Percentiles rank a stretch among this genome's conserved stretches.
Conservation (phyloP, 345 rosid genomes). For the Eucalyptus regnans region DNA sequence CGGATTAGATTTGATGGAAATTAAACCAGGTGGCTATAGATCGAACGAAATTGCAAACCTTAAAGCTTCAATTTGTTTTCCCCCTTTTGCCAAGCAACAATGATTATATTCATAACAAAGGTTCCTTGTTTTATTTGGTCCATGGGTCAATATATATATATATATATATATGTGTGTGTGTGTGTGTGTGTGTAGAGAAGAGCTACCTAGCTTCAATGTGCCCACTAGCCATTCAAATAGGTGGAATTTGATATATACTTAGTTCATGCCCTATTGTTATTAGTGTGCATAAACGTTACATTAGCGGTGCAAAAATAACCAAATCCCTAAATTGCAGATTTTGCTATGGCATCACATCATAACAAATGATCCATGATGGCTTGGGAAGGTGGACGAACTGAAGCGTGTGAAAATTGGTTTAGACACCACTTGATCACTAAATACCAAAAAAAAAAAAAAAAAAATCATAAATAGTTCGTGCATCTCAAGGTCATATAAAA, state of each 20-base stretch:
- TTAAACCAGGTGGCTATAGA: accelerated
- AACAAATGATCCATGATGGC: background rate
- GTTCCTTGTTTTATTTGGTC: background rate
- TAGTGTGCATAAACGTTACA: background rate
- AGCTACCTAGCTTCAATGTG: background rate
- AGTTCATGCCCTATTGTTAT: background rate
- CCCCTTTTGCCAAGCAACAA: background rate
- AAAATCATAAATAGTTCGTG: background rate
- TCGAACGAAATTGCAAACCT: background rate
- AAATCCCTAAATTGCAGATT: background rate
- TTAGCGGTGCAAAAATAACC: background rate
- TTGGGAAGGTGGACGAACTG: background rate
- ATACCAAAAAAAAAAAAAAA: background rate
- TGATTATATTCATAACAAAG: background rate
- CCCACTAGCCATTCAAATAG: background rate
- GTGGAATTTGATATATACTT: background rate
- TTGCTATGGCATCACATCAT: background rate
- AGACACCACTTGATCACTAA: background rate
- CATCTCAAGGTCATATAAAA: background rate
- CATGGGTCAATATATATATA: background rate
- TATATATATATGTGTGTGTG: no score
- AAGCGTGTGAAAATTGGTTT: background rate
- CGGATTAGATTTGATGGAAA: background rate
- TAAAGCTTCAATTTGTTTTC: background rate
- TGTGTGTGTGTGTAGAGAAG: no score